phyloP scores from a whole-genome alignment of 2,329 filamentous ascomycete genomes.

The Hypoxylon sp. region DNA sequence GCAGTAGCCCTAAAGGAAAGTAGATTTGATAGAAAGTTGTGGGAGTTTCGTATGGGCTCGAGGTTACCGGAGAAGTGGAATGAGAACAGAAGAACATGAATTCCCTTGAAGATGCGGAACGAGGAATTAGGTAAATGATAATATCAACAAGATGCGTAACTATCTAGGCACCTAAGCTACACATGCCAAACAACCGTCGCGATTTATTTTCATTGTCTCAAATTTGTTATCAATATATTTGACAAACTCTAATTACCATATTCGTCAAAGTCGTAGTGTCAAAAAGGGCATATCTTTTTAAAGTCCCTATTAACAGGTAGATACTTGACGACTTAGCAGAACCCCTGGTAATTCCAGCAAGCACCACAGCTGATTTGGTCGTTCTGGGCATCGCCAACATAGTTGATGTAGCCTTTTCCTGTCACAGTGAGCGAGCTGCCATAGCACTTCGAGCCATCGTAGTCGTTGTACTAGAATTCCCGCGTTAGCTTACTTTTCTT shows the following conservation, averaged over 20 bases:
- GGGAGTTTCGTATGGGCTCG: constrained; percentile 9
- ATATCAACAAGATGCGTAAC: background rate
- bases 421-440: background rate
- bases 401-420: background rate
- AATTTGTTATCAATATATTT: background rate
- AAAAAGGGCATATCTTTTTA: background rate
- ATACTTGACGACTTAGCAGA: background rate
- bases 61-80: constrained; percentile 11
- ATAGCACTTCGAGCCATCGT: background rate
- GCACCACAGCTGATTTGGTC: constrained; percentile 4
- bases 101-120: background rate
- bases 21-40: constrained; percentile 12
- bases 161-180: background rate
- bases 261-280: background rate
- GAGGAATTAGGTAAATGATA: background rate
- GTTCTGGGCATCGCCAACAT: background rate
- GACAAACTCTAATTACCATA: background rate
- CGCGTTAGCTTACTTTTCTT: background rate
- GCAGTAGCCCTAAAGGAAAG: constrained; percentile 2
- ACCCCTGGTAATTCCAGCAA: background rate
- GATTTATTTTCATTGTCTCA: background rate
- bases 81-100: background rate
- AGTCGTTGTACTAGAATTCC: background rate
- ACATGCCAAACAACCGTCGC: background rate
- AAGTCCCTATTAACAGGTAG: background rate